phyloP scores from a whole-genome alignment of 2,329 filamentous ascomycete genomes.

The Scedosporium minutisporum region DNA sequence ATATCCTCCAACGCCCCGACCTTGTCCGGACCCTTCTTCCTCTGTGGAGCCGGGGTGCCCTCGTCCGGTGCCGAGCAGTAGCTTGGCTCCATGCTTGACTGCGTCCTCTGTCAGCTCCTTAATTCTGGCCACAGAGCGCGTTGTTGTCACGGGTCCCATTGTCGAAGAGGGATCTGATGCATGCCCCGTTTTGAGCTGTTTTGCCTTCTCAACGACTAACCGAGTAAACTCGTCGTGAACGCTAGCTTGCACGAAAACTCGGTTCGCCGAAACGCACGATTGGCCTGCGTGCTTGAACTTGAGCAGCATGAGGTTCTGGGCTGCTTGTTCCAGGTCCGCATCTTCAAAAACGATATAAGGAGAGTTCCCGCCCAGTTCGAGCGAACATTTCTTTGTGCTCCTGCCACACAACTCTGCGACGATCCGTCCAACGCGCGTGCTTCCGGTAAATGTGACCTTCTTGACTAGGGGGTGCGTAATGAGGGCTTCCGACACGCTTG shows the following conservation, averaged over 20 bases:
- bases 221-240: conserved; percentile 48
- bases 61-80: conserved; percentile 44
- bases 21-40: too few relatives aligned
- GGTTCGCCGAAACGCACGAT: conserved; percentile 60
- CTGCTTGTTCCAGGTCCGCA: conserved; percentile 57
- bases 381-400: conserved; percentile 64
- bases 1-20: too few relatives aligned
- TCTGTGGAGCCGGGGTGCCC: conserved; percentile 52
- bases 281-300: conserved; percentile 67
- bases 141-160: conserved; percentile 57
- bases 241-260: conserved; percentile 49
- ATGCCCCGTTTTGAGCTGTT: conserved; percentile 45
- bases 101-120: conserved; percentile 54
- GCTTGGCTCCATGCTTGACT: conserved; percentile 47
- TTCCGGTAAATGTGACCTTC: conserved; percentile 68
- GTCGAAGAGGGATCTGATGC: conserved; percentile 45
- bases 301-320: conserved; percentile 54
- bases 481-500: conserved; percentile 57
- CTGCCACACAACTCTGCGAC: conserved; percentile 62
- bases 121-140: conserved; percentile 42
- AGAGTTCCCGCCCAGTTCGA: conserved; percentile 65
- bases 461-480: conserved; percentile 35
- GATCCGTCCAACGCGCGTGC: conserved; percentile 28
- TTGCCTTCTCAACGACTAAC: conserved; percentile 40
- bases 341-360: conserved; percentile 72